phyloP scores from a whole-genome alignment of 1,284 basidiomycete species.

The Kwoniella shivajii region DNA sequence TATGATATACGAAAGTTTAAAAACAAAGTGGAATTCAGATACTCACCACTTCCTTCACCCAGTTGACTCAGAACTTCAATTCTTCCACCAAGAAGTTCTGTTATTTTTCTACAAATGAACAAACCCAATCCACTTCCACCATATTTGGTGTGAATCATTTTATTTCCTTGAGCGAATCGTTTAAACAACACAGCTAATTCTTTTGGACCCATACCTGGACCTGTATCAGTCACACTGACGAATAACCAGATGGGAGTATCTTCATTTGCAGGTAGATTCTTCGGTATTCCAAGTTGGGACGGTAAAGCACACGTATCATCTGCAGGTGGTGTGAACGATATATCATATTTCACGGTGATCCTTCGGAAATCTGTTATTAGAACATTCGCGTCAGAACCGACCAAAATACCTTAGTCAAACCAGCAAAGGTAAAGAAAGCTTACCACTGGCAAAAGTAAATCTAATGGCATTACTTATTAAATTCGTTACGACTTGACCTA shows the following conservation, averaged over 20 bases:
- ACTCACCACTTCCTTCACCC: conserved; percentile 53
- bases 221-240: conserved; percentile 49
- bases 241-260: conserved; percentile 46
- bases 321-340: conserved; percentile 37
- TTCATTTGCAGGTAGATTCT: conserved; percentile 22
- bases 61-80: conserved; percentile 47
- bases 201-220: conserved; percentile 46
- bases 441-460: conserved; percentile 34
- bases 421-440: background rate
- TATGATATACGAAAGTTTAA: background rate
- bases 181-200: conserved; percentile 49
- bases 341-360: conserved; percentile 44
- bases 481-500: conserved; percentile 52
- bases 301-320: conserved; percentile 41
- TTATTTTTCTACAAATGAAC: conserved; percentile 51
- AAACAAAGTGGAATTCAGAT: background rate
- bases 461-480: conserved; percentile 43
- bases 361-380: conserved; percentile 19
- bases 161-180: conserved; percentile 50
- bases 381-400: background rate
- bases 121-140: conserved; percentile 53
- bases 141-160: conserved; percentile 52
- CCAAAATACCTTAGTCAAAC: background rate
- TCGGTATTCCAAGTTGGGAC: conserved; percentile 16
- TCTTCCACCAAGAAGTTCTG: conserved; percentile 47